Base-by-base conservation (phyloP, 148 eudicot species). In the Linanthus parryae region DNA sequence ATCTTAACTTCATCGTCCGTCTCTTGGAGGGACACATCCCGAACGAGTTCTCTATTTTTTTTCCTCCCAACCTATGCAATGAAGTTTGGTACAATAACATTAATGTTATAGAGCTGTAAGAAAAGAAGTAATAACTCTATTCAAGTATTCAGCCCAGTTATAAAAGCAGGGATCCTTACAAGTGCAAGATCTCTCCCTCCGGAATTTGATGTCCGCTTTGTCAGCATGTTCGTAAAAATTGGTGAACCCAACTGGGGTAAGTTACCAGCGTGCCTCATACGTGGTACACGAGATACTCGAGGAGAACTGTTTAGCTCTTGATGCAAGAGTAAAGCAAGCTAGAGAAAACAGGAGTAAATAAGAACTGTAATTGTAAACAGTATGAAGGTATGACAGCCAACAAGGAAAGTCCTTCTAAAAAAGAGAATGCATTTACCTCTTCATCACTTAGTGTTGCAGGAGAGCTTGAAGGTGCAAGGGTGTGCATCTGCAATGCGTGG, bases 281-380 rank as follows among this genome's bases (percentile, higher is more conserved):
- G 96, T 61, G 99, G 88, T 31, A 87, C 94, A 51, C 99, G 76
- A 56, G 94, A 90, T 77, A 87, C 96, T 71, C 99, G 73, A 30
- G 94, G 96, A 64, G 99, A 92, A 70, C 99, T 92, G 70, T 92
- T 92, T 10, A 92, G 91, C 70, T 92, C 88, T 68, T 87, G 94
- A 64, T 92, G 99, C 59, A 92, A 65, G 51, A 87, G 74, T 67
- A 87, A 75, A 66, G 99, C 99, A 79, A 84, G 90, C 99, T 92
- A 79, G 73, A 72, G 30, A 43, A 20, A 19, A 33, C 33, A 68
- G 28, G 31, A 33, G 38, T 25, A 59, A 47, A 18, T 2, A 17
- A 56, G 11, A 23, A 14, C 0, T 29, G 3, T 10, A 2, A 31
- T 19, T n/a, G 55, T 18, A 51, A 51, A 51, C 38, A 51, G 44